Base-by-base conservation (phyloP, 352 stramenopile genomes). In the Pythium biforme region DNA sequence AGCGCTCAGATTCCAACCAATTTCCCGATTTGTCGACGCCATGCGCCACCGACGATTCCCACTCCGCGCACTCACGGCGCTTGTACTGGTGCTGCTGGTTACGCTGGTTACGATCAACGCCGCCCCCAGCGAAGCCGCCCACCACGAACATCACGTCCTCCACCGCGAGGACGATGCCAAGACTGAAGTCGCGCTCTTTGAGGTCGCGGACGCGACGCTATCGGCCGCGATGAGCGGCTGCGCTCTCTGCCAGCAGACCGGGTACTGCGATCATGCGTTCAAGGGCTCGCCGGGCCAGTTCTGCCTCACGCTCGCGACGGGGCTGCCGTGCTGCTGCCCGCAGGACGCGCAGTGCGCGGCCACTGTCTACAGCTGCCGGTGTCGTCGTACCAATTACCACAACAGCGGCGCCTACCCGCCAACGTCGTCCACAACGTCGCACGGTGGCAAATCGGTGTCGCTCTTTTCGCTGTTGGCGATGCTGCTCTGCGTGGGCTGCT, bases 241-340 rank as follows among this genome's bases (percentile, higher is more conserved):
- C 40, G 75, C 73, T 1, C 54, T 89, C 11, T 91, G 82, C 43
- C 76, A 88, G 46, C 69, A 79, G 62, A 85, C 72, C 1, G 81
- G 81, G 0, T 64, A 81, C 31, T 91, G 81, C 48, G 74, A 86
- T 64, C 77, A 81, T 22, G 81, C 81, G 4, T 91, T 88, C 57
- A 81, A 73, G 23, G 78, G 80, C 22, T 56, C 62, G 9, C 77
- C 70, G 0, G 81, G 81, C 0, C 79, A 91, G 53, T 91, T 91
- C 57, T 91, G 81, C 59, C 68, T 82, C 26, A 77, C 74, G 31
- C 48, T 91, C 41, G 68, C 70, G 25, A 81, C 75, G 0, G 77
- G 77, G 4, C 67, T 73, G 15, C 79, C 82, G 20, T 91, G 82
- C 54, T 91, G 82, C 63, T 91, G 82, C 22, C 82, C 82, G 19